These are phyloP conservation scores for Rhizophagus clarus DNA, from an alignment of 192 early-diverging fungal species.

Conservation along the genomic window DNA sequence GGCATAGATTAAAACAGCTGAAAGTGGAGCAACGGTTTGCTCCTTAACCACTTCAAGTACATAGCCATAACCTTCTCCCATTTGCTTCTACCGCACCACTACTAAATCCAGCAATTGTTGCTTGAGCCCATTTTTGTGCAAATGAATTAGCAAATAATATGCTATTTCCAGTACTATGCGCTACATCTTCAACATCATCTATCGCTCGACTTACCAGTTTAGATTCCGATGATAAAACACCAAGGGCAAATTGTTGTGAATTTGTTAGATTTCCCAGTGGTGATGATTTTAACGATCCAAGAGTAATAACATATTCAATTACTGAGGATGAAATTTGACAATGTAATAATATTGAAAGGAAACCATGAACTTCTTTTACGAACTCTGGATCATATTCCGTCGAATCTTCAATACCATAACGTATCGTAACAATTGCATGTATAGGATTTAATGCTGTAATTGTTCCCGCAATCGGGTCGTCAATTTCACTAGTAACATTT, in stretches of 20 bases:
- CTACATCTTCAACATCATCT: background rate
- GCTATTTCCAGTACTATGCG: background rate
- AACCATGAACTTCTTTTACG: background rate
- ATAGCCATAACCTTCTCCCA: background rate
- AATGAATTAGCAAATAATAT: background rate
- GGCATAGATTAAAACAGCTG: background rate
- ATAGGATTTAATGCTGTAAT: background rate
- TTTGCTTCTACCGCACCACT: background rate
- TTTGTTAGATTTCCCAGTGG: background rate
- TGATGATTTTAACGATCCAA: background rate
- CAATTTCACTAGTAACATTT: background rate
- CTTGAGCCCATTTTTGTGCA: background rate
- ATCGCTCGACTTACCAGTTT: background rate
- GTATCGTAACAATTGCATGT: background rate
- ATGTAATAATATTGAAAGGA: background rate
- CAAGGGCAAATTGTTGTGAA: background rate
- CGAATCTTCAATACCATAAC: background rate
- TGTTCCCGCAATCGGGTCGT: background rate
- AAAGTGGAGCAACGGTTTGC: background rate
- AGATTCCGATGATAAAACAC: background rate
- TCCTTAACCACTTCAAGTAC: background rate
- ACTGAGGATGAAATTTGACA: background rate
- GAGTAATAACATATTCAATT: background rate
- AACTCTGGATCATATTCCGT: background rate
- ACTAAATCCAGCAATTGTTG: background rate